Conservation (phyloP, 208 protist species). For the Leishmania turanica region DNA sequence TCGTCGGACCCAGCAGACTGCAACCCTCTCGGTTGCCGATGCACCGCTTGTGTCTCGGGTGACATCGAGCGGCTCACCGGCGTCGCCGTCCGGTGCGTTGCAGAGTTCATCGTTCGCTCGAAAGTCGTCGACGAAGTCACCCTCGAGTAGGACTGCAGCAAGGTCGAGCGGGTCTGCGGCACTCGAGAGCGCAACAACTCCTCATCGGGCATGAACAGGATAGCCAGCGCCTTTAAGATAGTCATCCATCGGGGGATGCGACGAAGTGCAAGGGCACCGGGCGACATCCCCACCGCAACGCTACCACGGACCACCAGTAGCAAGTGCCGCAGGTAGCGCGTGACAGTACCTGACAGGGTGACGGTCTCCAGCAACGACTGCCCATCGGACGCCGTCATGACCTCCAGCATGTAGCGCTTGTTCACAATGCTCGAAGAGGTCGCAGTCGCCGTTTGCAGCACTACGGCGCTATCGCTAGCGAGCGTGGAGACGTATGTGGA, state of each 20-base stretch:
- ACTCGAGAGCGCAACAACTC: constrained; percentile 19
- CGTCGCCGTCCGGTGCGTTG: constrained; percentile 3
- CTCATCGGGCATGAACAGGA: constrained; percentile 74
- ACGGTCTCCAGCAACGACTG: constrained; percentile 64
- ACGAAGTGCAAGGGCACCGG: constrained; percentile 43
- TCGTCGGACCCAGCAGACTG: background rate
- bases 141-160: constrained; percentile 30
- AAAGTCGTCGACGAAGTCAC: background rate
- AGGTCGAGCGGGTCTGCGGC: constrained; percentile 16
- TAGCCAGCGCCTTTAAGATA: constrained; percentile 55
- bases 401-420: constrained; percentile 74
- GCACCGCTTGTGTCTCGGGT: constrained; percentile 5
- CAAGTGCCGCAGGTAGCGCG: constrained; percentile 81
- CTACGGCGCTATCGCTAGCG: constrained; percentile 79
- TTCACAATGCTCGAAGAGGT: constrained; percentile 76
- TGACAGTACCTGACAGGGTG: constrained; percentile 52
- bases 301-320: constrained; percentile 71
- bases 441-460: constrained; percentile 68
- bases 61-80: constrained; percentile 2
- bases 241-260: constrained; percentile 37
- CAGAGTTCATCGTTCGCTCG: constrained; percentile 12
- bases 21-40: background rate
- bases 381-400: constrained; percentile 57
- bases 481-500: constrained; percentile 81
- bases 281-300: constrained; percentile 28